Base-by-base conservation (phyloP, 495 filamentous ascomycete genomes). In the Amniculicola lignicola region DNA sequence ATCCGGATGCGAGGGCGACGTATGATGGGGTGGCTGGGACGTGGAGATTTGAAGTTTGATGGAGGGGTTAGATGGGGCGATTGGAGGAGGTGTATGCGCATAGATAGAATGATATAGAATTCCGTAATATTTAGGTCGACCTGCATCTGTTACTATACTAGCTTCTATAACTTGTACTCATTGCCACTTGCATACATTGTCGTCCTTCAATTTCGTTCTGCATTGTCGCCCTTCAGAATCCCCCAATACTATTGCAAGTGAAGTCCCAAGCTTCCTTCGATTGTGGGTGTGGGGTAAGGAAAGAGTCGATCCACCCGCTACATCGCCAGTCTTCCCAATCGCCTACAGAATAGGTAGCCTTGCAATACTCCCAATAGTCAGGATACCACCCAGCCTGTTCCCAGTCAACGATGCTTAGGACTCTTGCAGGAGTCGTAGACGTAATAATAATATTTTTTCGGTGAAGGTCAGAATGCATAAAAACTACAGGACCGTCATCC, bases 311-410 rank as follows among this genome's bases (percentile, higher is more conserved):
- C 52, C 52, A 56, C 27, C 49, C 35, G 24, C 6, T 25, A 28
- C 43, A 7, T 28, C 29, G 44, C 53, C 53, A 57, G 15, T 57
- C 53, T 22, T 57, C 44, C 22, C 24, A 40, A 24, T 57, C 29
- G 25, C 33, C 35, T 19, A 42, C 54, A 14, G 44, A 27, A 22
- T 45, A 59, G 45, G 15, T 47, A 40, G 70, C 61, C 41, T 74
- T 74, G 41, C 70, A 75, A 53, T 74, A 73, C 52, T 75, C 74
- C 73, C 72, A 75, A 57, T 75, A 75, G 37, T 70, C 69, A 16
- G 70, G 70, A 57, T 71, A 74, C 71, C 69, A 77, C 1, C 72
- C 73, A 3, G 69, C 38, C 43, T 74, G 67, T 24, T 25, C 65
- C 73, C 71, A 75, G 46, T 75, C 72, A 27, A 77, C 52, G 28